Base-by-base conservation (phyloP, 202 grass and related monocot genomes). In the Panicum virgatum region DNA sequence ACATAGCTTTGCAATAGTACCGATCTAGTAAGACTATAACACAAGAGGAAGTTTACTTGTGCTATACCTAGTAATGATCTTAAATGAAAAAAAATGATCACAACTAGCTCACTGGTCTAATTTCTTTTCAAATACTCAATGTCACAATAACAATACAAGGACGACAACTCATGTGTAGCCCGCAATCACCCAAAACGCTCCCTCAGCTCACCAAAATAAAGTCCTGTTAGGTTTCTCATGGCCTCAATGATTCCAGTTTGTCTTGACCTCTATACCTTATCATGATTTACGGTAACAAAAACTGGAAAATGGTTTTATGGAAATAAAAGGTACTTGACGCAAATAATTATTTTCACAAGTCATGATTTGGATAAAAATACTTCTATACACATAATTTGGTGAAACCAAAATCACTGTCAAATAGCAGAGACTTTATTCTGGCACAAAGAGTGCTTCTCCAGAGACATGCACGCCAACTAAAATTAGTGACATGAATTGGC, bases 1-100 rank as follows among this genome's bases (percentile, higher is more conserved):
- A n/a, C n/a, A n/a, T n/a, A 66, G 9, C 19, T 53, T 40, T 47
- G 12, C n/a, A 44, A 26, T 59, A 27, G 23, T 59, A 59, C 13
- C 4, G 2, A 69, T 69, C 2, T 9, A 73, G n/a, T 48, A 73
- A 38, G 40, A 4, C 16, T 20, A 73, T 59, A 73, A 42, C 52
- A 27, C 62, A 66, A 82, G 15, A 57, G 22, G 45, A 74, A 10
- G 56, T 30, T 80, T 48, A 45, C 25, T 86, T 47, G 7, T 19
- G 40, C 20, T 16, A 76, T 42, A 60, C 66, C 46, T 60, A 25
- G 9, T 9, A 60, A 53, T 42, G 5, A 39, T 50, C 60, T 13
- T 29, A 81, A 75, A 29, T 22, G 53, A 57, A 19, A 42, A 75
- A 61, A 30, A 0, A 30, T 40, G 52, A 23, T 10, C 11, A 66